Evolutionary conservation across 2,329 filamentous ascomycete species (phyloP).

Genomic region (Sporothrix schenckii): DNA sequence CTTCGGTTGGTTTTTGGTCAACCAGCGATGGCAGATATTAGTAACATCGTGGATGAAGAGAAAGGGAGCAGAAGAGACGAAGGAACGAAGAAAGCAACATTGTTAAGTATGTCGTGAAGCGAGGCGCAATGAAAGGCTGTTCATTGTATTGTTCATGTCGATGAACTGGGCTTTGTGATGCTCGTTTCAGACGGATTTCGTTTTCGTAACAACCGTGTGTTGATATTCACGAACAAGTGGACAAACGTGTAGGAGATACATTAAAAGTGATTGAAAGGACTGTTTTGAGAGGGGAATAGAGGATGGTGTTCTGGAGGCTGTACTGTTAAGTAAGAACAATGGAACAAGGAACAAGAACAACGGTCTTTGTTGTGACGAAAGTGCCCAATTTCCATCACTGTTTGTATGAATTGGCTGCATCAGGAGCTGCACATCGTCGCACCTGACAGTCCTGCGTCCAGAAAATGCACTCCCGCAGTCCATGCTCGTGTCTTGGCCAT

Average conservation of each 20-base stretch:
- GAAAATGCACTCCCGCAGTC: not conserved
- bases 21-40: not conserved
- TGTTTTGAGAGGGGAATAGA: too few relatives aligned
- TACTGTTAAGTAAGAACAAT: too few relatives aligned
- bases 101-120: not conserved
- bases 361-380: too few relatives aligned
- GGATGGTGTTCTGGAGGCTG: too few relatives aligned
- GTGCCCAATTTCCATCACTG: not conserved
- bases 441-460: too few relatives aligned
- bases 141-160: not conserved
- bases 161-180: not conserved
- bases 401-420: not conserved
- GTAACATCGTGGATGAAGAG: slow-evolving; percentile 3
- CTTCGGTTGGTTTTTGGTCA: not conserved
- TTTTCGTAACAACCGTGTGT: not conserved
- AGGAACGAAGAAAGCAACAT: not conserved
- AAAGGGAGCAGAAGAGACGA: not conserved
- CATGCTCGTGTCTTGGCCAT: slow-evolving; percentile 5
- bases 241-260: too few relatives aligned
- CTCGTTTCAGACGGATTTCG: not conserved
- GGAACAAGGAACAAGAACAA: too few relatives aligned
- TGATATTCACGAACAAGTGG: too few relatives aligned
- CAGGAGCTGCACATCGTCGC: too few relatives aligned
- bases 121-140: not conserved
- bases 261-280: too few relatives aligned